Evolutionary conservation across 305 asterid genomes (phyloP).

Genomic region (Nicotiana rustica): DNA sequence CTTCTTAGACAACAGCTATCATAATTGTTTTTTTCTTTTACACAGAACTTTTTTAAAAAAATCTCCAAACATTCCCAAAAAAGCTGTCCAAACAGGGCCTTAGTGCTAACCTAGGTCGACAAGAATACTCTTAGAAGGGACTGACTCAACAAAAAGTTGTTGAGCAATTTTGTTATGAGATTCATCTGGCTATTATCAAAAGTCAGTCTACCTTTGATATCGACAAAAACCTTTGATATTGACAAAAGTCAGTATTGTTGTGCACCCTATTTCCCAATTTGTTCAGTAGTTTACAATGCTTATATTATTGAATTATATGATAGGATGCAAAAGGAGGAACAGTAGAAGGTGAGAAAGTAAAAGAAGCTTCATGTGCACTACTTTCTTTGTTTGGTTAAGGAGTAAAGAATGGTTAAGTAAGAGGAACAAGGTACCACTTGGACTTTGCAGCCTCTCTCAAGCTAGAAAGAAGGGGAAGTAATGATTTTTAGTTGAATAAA

Average conservation of each 20-base stretch:
- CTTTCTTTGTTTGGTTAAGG: not conserved
- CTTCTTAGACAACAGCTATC: conserved; percentile 1
- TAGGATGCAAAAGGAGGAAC: not conserved
- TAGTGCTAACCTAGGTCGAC: not conserved
- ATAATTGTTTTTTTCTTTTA: not conserved
- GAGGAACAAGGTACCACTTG: not conserved
- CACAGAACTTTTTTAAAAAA: not conserved
- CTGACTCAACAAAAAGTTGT: not conserved
- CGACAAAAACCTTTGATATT: no score
- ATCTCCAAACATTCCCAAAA: not conserved
- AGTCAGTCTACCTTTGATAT: not conserved
- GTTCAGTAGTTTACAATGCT: no score
- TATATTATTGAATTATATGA: no score
- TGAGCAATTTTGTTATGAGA: conserved; percentile 20
- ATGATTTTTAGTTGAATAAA: not conserved
- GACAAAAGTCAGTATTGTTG: no score
- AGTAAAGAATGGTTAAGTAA: not conserved
- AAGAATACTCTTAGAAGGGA: conserved; percentile 24
- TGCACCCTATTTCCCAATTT: no score
- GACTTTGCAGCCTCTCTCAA: not conserved
- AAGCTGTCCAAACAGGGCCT: not conserved
- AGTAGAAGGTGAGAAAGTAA: not conserved
- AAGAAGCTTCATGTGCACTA: not conserved
- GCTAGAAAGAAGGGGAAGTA: not conserved
- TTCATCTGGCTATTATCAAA: conserved; percentile 16